A percentile compares a stretch with the other conserved stretches of the same genome.
These are phyloP conservation scores for Trichophaea hybrida DNA, from an alignment of 2,329 filamentous ascomycete genomes.

Conservation along the genomic window DNA sequence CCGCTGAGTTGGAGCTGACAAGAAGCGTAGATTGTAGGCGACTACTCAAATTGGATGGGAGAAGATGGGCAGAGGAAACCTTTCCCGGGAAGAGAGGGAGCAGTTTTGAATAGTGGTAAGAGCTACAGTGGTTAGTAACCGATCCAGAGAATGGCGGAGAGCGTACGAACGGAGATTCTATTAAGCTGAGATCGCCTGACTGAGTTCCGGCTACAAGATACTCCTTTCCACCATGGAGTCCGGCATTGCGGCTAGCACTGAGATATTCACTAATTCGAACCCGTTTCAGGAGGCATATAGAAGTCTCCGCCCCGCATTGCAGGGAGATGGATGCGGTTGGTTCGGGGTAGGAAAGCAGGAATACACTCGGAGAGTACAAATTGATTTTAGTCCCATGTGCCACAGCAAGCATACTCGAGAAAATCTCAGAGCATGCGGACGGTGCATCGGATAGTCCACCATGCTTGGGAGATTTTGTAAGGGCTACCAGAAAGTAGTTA, in stretches of 20 bases:
- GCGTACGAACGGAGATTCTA: constrained; percentile 14
- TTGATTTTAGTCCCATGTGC: constrained; percentile 21
- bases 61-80: constrained; percentile 21
- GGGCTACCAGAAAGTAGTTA: not conserved
- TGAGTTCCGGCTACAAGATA: constrained; percentile 24
- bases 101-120: constrained; percentile 20
- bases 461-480: not conserved
- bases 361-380: constrained; percentile 22
- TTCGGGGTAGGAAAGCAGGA: constrained; percentile 18
- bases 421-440: constrained; percentile 23
- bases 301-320: not conserved
- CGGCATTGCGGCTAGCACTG: constrained; percentile 6
- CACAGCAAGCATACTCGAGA: constrained; percentile 23
- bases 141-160: not conserved
- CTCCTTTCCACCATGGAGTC: constrained; percentile 17
- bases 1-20: constrained; percentile 22
- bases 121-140: not conserved
- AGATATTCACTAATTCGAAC: constrained; percentile 19
- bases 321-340: constrained; percentile 11
- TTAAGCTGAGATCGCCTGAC: constrained; percentile 23
- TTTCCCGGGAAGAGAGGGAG: constrained; percentile 22
- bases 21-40: constrained; percentile 25
- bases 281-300: constrained; percentile 18
- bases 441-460: not conserved
- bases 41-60: constrained; percentile 22